Percentiles rank a stretch among this genome's conserved stretches.
Conservation (phyloP, 352 stramenopile species). For the Pythium rishiriense region DNA sequence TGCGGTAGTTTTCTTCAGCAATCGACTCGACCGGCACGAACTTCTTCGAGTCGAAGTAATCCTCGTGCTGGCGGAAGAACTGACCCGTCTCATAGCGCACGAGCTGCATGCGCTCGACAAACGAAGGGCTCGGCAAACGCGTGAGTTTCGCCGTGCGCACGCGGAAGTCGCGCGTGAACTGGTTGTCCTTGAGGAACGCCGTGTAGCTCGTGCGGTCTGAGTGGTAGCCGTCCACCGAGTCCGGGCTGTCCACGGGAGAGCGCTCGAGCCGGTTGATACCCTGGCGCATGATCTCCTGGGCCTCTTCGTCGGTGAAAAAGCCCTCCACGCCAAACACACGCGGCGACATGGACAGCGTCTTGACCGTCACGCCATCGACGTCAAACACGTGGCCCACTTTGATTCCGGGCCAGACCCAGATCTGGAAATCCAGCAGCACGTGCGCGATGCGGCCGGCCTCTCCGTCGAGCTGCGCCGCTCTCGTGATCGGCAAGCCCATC, state of each 20-base stretch:
- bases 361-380: conserved; percentile 54
- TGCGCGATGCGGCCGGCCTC: conserved; percentile 47
- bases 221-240: conserved; percentile 61
- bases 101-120: conserved; percentile 60
- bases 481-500: conserved; percentile 48
- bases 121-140: conserved; percentile 49
- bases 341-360: conserved; percentile 56
- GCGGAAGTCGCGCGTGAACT: conserved; percentile 67
- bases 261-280: conserved; percentile 46
- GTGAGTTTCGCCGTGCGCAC: conserved; percentile 45
- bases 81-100: conserved; percentile 69
- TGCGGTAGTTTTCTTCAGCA: conserved; percentile 38
- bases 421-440: conserved; percentile 64
- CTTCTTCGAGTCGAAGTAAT: conserved; percentile 76
- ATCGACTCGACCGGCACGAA: conserved; percentile 51
- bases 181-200: conserved; percentile 62
- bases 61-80: conserved; percentile 78
- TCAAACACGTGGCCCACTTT: conserved; percentile 60
- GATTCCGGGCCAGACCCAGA: conserved; percentile 79
- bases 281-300: conserved; percentile 51
- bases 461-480: conserved; percentile 33
- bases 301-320: conserved; percentile 64
- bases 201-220: conserved; percentile 66
- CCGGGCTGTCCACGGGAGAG: conserved; percentile 58
- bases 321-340: conserved; percentile 67